phyloP scores from a whole-genome alignment of 2,329 filamentous ascomycete genomes.

The Tolypocladium ophioglossoides region DNA sequence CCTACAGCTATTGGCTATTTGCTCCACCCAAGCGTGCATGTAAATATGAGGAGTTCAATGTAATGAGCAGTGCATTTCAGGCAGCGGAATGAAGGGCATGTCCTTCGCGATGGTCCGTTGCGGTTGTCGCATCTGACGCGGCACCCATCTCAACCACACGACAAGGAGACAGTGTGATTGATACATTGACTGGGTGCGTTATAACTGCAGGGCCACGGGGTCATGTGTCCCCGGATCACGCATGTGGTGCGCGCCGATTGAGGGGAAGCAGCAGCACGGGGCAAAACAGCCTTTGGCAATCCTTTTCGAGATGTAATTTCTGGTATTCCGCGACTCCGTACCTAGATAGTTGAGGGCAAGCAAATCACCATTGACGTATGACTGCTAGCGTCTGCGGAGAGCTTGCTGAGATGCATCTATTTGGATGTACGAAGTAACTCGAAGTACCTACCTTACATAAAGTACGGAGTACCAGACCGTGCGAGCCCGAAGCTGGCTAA shows the following conservation, averaged over 20 bases:
- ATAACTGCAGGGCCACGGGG: not conserved
- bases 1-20: not conserved
- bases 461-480: too few species aligned
- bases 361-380: not conserved
- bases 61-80: not conserved
- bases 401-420: not conserved
- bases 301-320: not conserved
- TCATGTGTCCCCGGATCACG: not conserved
- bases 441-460: too few species aligned
- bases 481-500: too few species aligned
- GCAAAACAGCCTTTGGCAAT: not conserved
- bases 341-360: not conserved
- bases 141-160: not conserved
- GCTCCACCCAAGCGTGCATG: not conserved
- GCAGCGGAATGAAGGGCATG: not conserved
- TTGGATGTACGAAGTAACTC: too few species aligned
- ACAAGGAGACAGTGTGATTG: not conserved
- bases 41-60: not conserved
- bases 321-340: not conserved
- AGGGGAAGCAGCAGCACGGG: not conserved
- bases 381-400: not conserved
- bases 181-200: not conserved
- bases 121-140: not conserved
- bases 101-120: not conserved
- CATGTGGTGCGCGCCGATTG: not conserved